A percentile compares a stretch with the other conserved stretches of the same genome.
phyloP scores from a whole-genome alignment of 164 flowering plant genomes.

The Annona cherimola region DNA sequence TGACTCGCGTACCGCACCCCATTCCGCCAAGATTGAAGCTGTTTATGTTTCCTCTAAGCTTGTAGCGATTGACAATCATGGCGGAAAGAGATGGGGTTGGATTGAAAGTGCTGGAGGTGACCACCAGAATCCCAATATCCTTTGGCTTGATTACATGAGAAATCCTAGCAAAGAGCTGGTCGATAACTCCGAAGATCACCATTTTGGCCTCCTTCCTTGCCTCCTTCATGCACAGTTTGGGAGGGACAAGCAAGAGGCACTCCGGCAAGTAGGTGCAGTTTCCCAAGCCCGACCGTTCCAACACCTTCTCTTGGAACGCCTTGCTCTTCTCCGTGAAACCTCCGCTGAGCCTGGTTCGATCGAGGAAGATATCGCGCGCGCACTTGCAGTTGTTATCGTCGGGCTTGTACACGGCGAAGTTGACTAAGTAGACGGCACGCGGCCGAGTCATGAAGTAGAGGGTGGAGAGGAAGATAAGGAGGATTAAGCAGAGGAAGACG shows the following conservation, averaged over 20 bases:
- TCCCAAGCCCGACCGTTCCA: conserved; percentile 73
- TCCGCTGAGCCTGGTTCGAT: conserved; percentile 29
- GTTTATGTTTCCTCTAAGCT: conserved; percentile 67
- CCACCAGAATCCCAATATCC: conserved; percentile 78
- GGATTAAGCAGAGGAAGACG: conserved; percentile 26
- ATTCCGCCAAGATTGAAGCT: conserved; percentile 82
- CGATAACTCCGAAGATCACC: conserved; percentile 78
- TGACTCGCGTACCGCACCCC: conserved; percentile 90
- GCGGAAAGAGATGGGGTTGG: conserved; percentile 82
- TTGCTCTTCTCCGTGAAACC: conserved; percentile 51
- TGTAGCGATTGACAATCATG: conserved; percentile 73
- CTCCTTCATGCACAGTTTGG: conserved; percentile 67
- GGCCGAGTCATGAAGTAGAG: conserved; percentile 55
- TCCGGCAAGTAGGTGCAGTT: conserved; percentile 67
- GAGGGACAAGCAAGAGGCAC: conserved; percentile 46
- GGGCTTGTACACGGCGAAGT: conserved; percentile 73
- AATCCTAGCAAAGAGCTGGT: conserved; percentile 61
- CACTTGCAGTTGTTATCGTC: conserved; percentile 10
- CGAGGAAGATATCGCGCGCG: conserved; percentile 54
- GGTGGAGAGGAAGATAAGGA: conserved; percentile 41
- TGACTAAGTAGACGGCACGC: conserved; percentile 46
- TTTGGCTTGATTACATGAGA: conserved; percentile 37
- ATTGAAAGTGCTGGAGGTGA: conserved; percentile 71
- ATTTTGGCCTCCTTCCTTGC: conserved; percentile 76
- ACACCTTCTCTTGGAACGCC: conserved; percentile 54